phyloP scores from a whole-genome alignment of 2,329 filamentous ascomycete species.

The Tolypocladium tundrense region DNA sequence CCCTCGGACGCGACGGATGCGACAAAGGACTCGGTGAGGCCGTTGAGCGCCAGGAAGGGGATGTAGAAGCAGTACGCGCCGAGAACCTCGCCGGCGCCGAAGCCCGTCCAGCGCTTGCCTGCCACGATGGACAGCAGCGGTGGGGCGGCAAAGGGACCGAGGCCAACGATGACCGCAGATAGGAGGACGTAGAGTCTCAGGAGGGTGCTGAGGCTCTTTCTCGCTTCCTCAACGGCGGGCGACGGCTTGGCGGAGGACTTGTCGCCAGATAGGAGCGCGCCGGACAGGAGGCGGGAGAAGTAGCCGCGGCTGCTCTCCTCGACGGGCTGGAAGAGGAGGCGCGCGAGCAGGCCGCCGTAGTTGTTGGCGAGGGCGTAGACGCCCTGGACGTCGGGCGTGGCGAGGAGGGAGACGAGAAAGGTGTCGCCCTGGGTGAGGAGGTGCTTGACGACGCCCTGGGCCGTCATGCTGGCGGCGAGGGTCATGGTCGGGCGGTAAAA shows the following conservation, averaged over 20 bases:
- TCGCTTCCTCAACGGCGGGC: slow-evolving; percentile 28
- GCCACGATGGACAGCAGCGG: slow-evolving; percentile 65
- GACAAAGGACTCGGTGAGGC: slow-evolving; percentile 86
- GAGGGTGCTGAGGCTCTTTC: slow-evolving; percentile 49
- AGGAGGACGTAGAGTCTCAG: slow-evolving; percentile 66
- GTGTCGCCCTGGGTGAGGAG: slow-evolving; percentile 90
- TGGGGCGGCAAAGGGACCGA: slow-evolving; percentile 69
- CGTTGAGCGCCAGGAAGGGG: slow-evolving; percentile 83
- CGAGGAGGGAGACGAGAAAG: slow-evolving; percentile 70
- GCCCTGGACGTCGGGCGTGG: slow-evolving; percentile 72
- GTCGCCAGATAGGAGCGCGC: slow-evolving; percentile 10
- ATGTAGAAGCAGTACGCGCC: slow-evolving; percentile 86
- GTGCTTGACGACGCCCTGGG: slow-evolving; percentile 86
- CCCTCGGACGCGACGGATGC: slow-evolving; percentile 69
- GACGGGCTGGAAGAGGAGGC: slow-evolving; percentile 86
- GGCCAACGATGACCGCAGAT: slow-evolving; percentile 53
- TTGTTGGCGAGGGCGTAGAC: slow-evolving; percentile 90
- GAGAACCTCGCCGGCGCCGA: slow-evolving; percentile 64
- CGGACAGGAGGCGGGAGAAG: slow-evolving; percentile 67
- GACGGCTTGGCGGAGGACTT: slow-evolving; percentile 11
- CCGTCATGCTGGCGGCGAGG: slow-evolving; percentile 71
- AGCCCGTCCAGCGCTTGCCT: slow-evolving; percentile 63
- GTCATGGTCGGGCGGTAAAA: slow-evolving; percentile 63
- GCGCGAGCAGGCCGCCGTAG: slow-evolving; percentile 80
- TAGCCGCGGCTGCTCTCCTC: slow-evolving; percentile 88